phyloP scores from a whole-genome alignment of 176 grass and related monocot genomes.

The Aegilops umbellulata region DNA sequence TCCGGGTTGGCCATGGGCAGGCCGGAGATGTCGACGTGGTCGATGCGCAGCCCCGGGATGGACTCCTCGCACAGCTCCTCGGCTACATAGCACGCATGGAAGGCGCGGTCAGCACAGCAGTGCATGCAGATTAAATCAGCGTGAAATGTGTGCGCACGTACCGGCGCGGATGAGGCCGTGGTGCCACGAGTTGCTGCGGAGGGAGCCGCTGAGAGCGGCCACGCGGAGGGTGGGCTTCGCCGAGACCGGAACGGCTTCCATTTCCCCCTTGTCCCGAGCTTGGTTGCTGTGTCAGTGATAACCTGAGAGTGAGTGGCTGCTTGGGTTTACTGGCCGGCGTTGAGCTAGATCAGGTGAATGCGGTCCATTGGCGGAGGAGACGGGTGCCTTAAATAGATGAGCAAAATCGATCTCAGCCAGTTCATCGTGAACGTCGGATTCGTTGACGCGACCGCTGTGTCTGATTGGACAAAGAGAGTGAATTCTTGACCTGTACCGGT shows the following conservation, averaged over 20 bases:
- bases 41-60: constrained; percentile 50
- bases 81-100: constrained; percentile 7
- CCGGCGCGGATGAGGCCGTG: constrained; percentile 76
- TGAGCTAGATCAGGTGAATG: not conserved
- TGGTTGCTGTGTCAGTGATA: not conserved
- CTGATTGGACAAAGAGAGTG: too few species aligned
- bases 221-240: constrained; percentile 20
- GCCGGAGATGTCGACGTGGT: constrained; percentile 67
- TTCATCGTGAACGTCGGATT: not conserved
- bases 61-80: constrained; percentile 60
- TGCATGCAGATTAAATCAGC: too few species aligned
- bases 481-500: too few species aligned
- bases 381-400: not conserved
- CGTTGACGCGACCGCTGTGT: not conserved
- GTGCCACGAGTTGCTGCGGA: constrained; percentile 57
- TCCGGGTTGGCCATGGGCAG: constrained; percentile 85
- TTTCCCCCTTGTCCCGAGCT: too few species aligned
- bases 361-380: not conserved
- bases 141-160: not conserved
- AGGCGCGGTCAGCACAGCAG: not conserved
- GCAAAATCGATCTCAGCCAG: not conserved
- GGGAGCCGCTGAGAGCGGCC: constrained; percentile 61
- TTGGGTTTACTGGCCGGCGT: not conserved
- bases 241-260: not conserved
- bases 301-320: not conserved